Base-by-base conservation (phyloP, 2,329 filamentous ascomycete genomes). In the Coniochaeta sp. region DNA sequence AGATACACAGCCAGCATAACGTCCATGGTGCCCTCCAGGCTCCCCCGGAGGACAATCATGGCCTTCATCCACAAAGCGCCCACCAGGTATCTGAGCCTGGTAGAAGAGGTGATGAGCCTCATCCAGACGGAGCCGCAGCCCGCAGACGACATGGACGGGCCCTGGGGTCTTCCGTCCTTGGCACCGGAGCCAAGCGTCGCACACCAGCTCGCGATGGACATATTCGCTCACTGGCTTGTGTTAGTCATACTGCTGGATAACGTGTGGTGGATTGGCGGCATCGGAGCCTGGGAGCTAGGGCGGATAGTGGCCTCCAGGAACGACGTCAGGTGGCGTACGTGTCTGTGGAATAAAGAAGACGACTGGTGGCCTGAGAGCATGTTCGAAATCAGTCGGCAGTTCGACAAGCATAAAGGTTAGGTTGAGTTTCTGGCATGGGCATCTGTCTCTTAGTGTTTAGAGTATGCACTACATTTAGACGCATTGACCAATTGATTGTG, bases 61-160 rank as follows among this genome's bases (percentile, higher is more conserved):
- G 70, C 74, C 2, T 77, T 77, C n/a, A 40, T 78, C 3, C 76
- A 78, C 63, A 71, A 71, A 24, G 71, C 70, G 0, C 73, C 74
- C 0, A 60, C 63, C 0, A 62, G 68, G 0, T 78, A 67, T 34
- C 62, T 79, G 0, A 66, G 58, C 1, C 61, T 77, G 1, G 67
- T 78, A 1, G 72, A 75, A 50, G 67, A 67, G 3, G 69, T 69
- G 6, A 62, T 76, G 0, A 67, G 67, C 1, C 28, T 55, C 0
- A 66, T 72, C 59, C 4, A 58, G 40, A 56, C 16, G 6, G 24
- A 38, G 6, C 26, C 24, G 34, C 12, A 47, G 24, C 33, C 17
- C 9, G 19, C 36, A 33, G 36, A 19, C 26, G 38, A 54, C 1
- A 22, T 52, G 17, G 52, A 26, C 0, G 44, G 43, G 12, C 14